phyloP scores from a whole-genome alignment of 2,329 filamentous ascomycete species.

The Neurospora sp. region DNA sequence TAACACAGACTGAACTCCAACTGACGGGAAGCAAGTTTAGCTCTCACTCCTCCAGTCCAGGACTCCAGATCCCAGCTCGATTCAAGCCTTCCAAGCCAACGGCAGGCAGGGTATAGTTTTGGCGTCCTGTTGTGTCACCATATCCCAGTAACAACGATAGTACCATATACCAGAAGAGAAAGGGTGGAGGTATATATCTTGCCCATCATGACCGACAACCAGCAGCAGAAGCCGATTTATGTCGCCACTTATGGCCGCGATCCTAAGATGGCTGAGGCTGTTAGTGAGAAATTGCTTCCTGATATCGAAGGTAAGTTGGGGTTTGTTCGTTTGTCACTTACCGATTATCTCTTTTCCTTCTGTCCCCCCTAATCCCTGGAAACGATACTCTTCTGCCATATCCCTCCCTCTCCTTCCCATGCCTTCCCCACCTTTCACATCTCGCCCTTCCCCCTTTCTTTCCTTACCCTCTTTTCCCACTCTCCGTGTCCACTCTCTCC shows the following conservation, averaged over 20 bases:
- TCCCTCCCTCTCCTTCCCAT: no score
- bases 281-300: slow-evolving; percentile 17
- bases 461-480: no score
- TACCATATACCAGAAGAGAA: background rate
- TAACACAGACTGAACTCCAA: background rate
- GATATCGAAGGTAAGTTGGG: slow-evolving; percentile 13
- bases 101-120: background rate
- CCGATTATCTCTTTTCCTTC: no score
- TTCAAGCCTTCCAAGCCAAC: background rate
- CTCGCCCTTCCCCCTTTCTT: no score
- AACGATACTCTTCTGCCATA: no score
- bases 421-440: no score
- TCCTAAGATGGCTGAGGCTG: slow-evolving; percentile 15
- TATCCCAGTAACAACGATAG: background rate
- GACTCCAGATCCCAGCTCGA: background rate
- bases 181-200: background rate
- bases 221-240: slow-evolving; percentile 9
- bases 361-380: no score
- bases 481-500: no score
- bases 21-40: background rate
- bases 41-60: background rate
- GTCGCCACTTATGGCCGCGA: slow-evolving; percentile 16
- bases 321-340: background rate
- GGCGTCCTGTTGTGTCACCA: background rate
- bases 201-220: slow-evolving; percentile 5